Conservation (phyloP, 495 filamentous ascomycete genomes). For the Tuber brumale region DNA sequence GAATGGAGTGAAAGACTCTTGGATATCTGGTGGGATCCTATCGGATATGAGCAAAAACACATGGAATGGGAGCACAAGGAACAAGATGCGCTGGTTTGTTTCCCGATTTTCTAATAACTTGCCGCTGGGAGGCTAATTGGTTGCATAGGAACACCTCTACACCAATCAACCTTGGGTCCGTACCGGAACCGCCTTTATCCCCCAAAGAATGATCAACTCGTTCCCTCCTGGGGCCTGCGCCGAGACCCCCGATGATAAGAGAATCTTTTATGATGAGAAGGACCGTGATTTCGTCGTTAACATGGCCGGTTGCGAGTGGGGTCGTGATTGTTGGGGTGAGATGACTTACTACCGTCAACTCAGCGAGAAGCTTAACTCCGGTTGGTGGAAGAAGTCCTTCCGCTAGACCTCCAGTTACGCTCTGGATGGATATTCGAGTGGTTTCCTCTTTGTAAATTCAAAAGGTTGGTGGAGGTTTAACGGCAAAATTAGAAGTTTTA, state of each 20-base stretch:
- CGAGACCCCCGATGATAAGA: constrained; percentile 59
- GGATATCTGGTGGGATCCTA: constrained; percentile 98
- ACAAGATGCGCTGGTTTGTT: constrained; percentile 66
- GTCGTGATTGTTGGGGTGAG: constrained; percentile 94
- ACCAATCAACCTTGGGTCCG: constrained; percentile 87
- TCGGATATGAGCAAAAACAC: constrained; percentile 95
- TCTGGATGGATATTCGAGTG: constrained; percentile 8
- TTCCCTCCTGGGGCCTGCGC: constrained; percentile 88
- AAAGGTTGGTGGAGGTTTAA: neutral
- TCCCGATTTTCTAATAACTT: neutral
- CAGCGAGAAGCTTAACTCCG: constrained; percentile 76
- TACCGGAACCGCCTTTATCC: constrained; percentile 77
- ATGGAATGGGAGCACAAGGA: constrained; percentile 99
- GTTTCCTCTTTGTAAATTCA: constrained; percentile 23
- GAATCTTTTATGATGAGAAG: constrained; percentile 76
- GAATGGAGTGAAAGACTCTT: constrained; percentile 86
- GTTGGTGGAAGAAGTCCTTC: constrained; percentile 59
- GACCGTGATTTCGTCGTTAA: constrained; percentile 95
- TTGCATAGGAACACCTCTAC: constrained; percentile 69
- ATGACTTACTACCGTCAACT: constrained; percentile 88
- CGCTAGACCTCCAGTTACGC: constrained; percentile 7
- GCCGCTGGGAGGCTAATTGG: constrained; percentile 18
- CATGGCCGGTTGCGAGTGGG: constrained; percentile 96
- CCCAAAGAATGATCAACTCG: constrained; percentile 86
- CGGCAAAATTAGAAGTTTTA: constrained; percentile 3